A percentile compares a stretch with the other conserved stretches of the same genome.
These are phyloP conservation scores for Mortierella sp. DNA, from an alignment of 371 early-diverging fungal species.

Conservation along the genomic window DNA sequence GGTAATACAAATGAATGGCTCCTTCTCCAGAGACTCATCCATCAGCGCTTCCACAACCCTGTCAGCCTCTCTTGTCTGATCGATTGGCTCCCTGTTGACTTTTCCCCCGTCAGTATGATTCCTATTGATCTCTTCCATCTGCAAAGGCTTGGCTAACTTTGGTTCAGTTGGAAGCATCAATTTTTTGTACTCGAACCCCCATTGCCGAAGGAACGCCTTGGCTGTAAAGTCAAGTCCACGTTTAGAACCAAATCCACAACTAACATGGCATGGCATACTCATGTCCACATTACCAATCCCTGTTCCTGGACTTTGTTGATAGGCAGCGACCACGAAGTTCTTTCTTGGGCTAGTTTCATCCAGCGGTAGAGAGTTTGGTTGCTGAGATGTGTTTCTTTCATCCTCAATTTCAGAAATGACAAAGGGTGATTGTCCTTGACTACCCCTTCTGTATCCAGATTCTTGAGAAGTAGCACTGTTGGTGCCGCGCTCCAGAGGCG, in stretches of 20 bases:
- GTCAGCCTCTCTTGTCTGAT: background rate
- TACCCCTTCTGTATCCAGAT: too few species aligned
- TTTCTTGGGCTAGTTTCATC: too few species aligned
- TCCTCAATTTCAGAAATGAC: too few species aligned
- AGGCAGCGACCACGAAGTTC: background rate
- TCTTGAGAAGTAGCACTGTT: too few species aligned
- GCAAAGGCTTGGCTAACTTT: background rate
- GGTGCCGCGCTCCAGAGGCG: background rate
- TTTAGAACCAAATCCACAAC: constrained; percentile 47
- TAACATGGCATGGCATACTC: constrained; percentile 20
- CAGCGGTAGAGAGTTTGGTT: too few species aligned
- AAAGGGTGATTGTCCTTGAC: too few species aligned
- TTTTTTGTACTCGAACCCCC: constrained; percentile 25
- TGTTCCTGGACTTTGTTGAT: constrained; percentile 11
- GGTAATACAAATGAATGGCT: constrained; percentile 35
- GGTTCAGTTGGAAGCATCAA: background rate
- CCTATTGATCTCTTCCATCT: too few species aligned
- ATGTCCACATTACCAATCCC: background rate
- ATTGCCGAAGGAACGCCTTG: constrained; percentile 40
- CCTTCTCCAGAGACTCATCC: constrained; percentile 3
- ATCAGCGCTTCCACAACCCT: constrained; percentile 8
- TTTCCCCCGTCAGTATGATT: too few species aligned
- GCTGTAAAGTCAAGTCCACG: constrained; percentile 37
- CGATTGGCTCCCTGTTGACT: background rate
- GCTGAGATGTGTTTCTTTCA: too few species aligned